A percentile compares a stretch with the other conserved stretches of the same genome.
These are phyloP conservation scores for Pulveroboletus sp. DNA, from an alignment of 768 basidiomycete species.

Conservation along the genomic window DNA sequence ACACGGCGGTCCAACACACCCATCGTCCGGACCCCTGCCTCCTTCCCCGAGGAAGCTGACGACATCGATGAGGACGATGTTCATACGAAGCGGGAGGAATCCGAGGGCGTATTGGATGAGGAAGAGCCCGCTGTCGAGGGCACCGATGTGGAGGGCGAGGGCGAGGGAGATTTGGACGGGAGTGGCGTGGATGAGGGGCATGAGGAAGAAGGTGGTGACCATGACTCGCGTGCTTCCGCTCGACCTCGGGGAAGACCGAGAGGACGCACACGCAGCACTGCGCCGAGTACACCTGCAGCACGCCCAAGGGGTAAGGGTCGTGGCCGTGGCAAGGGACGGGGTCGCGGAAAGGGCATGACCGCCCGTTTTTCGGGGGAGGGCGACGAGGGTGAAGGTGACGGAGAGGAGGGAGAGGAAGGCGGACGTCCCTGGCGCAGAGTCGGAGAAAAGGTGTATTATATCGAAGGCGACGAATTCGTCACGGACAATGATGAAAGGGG, in stretches of 20 bases:
- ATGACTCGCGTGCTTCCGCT: slow-evolving; percentile 29
- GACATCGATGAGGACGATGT: slow-evolving; percentile 24
- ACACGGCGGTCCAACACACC: slow-evolving; percentile 24
- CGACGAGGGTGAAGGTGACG: slow-evolving; percentile 36
- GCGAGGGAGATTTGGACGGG: slow-evolving; percentile 28
- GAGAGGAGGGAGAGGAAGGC: slow-evolving; percentile 35
- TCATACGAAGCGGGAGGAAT: slow-evolving; percentile 29
- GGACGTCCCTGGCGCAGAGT: slow-evolving; percentile 73
- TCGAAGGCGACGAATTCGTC: slow-evolving; percentile 87
- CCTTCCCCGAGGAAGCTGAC: slow-evolving; percentile 20
- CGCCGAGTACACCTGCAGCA: slow-evolving; percentile 27
- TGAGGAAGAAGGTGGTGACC: slow-evolving; percentile 33
- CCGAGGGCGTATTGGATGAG: slow-evolving; percentile 26
- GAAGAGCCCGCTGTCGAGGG: slow-evolving; percentile 29
- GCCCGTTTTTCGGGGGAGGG: slow-evolving; percentile 29
- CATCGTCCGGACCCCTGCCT: slow-evolving; percentile 8
- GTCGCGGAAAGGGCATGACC: slow-evolving; percentile 30
- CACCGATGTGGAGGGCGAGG: slow-evolving; percentile 26
- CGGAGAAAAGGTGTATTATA: slow-evolving; percentile 66
- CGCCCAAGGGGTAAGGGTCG: slow-evolving; percentile 33
- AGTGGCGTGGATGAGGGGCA: slow-evolving; percentile 29
- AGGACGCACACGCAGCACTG: slow-evolving; percentile 34
- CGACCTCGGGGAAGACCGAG: slow-evolving; percentile 37
- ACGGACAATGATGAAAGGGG: slow-evolving; percentile 82
- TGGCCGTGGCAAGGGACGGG: slow-evolving; percentile 41